phyloP scores from a whole-genome alignment of 139 green algal species.

The Tetratostichococcus sp. region DNA sequence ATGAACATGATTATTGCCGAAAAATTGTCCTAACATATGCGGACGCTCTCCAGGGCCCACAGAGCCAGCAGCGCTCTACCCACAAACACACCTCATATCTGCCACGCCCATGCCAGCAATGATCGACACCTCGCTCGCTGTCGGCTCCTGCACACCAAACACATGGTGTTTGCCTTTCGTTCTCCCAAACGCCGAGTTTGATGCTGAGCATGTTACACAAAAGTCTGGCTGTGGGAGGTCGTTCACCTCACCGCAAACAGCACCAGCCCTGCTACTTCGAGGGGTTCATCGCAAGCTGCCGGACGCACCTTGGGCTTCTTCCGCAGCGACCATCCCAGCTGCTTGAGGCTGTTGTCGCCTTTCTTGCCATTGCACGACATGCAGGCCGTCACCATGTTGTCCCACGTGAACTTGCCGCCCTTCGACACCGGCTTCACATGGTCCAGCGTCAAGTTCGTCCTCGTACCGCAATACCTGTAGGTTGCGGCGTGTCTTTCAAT shows the following conservation, averaged over 20 bases:
- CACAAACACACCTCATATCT: not conserved
- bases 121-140: conserved; percentile 19
- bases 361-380: conserved; percentile 51
- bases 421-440: conserved; percentile 44
- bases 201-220: too few relatives aligned
- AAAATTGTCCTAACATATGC: too few relatives aligned
- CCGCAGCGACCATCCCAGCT: conserved; percentile 52
- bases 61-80: too few relatives aligned
- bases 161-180: too few relatives aligned
- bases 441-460: conserved; percentile 48
- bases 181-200: too few relatives aligned
- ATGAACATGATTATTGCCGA: too few relatives aligned
- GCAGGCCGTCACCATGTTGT: conserved; percentile 53
- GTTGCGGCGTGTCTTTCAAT: not conserved
- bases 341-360: conserved; percentile 42
- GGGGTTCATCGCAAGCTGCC: too few relatives aligned
- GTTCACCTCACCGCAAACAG: too few relatives aligned
- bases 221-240: too few relatives aligned
- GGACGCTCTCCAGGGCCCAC: too few relatives aligned
- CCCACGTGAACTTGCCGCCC: conserved; percentile 47
- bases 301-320: conserved; percentile 12
- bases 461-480: conserved; percentile 53
- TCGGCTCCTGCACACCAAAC: conserved; percentile 17
- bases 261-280: too few relatives aligned
- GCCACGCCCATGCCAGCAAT: conserved; percentile 12